phyloP scores from a whole-genome alignment of 208 protist genomes.

The Trypanosoma scelopori region DNA sequence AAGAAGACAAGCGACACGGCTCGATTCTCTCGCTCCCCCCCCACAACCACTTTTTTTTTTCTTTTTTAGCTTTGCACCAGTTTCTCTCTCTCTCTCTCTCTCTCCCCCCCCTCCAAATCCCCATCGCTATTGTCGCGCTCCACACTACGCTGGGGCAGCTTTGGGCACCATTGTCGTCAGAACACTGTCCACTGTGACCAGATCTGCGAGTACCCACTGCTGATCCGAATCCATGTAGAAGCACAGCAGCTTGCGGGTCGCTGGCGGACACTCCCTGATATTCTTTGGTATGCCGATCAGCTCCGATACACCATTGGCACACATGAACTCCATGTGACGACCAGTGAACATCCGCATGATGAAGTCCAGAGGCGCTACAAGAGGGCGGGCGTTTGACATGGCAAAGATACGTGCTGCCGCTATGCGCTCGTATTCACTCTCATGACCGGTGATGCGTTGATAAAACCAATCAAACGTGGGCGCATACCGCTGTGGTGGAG shows the following conservation, averaged over 20 bases:
- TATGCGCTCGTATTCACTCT: conserved; percentile 78
- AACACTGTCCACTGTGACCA: conserved; percentile 33
- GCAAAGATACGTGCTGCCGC: conserved; percentile 67
- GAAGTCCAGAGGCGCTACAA: conserved; percentile 58
- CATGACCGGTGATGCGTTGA: conserved; percentile 61
- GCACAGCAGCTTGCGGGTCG: conserved; percentile 65
- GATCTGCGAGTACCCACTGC: conserved; percentile 65
- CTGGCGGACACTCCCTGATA: conserved; percentile 51
- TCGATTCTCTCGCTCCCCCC: too few relatives aligned
- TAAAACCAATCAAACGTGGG: conserved; percentile 82
- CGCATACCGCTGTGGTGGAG: conserved; percentile 65
- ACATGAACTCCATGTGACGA: conserved; percentile 56
- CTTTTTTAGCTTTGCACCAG: too few relatives aligned
- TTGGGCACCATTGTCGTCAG: conserved; percentile 7
- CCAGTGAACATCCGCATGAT: conserved; percentile 71
- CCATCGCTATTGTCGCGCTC: not conserved
- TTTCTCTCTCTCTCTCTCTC: conserved; percentile 5
- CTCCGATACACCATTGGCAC: conserved; percentile 37
- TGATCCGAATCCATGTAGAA: conserved; percentile 69
- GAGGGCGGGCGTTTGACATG: conserved; percentile 37
- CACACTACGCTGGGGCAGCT: not conserved
- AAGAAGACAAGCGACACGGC: too few relatives aligned
- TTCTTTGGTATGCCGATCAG: conserved; percentile 63
- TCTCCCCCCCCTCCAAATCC: not conserved
- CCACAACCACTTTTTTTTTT: too few relatives aligned